phyloP scores from a whole-genome alignment of 2,329 filamentous ascomycete species.

The Colletotrichum tamarilloi region DNA sequence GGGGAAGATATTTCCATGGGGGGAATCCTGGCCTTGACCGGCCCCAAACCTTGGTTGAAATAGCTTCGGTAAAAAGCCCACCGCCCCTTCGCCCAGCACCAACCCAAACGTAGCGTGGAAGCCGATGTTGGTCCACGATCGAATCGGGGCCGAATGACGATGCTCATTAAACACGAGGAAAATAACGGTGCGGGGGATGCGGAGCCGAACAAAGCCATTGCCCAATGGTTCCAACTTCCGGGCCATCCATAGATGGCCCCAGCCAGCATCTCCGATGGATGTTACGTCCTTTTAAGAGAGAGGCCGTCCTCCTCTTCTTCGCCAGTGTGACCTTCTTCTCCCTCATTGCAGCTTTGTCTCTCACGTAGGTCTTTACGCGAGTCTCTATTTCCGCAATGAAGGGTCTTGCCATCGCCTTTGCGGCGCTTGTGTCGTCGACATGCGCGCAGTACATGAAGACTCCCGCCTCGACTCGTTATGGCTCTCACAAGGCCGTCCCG shows the following conservation, averaged over 20 bases:
- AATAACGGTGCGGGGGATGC: conserved; percentile 28
- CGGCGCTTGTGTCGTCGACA: conserved; percentile 23
- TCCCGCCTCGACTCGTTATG: conserved; percentile 11
- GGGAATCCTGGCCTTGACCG: neutral
- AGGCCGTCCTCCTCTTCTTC: neutral
- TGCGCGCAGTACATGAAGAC: conserved; percentile 29
- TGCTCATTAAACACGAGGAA: neutral
- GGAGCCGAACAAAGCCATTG: conserved; percentile 22
- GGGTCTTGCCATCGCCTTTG: conserved; percentile 13
- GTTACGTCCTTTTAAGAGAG: conserved; percentile 11
- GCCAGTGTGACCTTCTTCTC: neutral
- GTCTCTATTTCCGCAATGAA: conserved; percentile 18
- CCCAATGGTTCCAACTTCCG: neutral
- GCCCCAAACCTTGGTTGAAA: conserved; percentile 21
- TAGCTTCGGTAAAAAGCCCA: conserved; percentile 21
- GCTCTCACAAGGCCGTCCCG: neutral
- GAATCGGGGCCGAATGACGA: conserved; percentile 15
- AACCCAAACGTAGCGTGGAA: neutral
- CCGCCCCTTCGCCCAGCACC: conserved; percentile 7
- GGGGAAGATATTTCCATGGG: conserved; percentile 1
- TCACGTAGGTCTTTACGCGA: conserved; percentile 8
- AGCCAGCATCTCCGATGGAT: neutral
- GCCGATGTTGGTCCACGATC: neutral
- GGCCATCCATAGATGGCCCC: neutral
- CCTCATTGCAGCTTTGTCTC: conserved; percentile 2